A percentile compares a stretch with the other conserved stretches of the same genome.
phyloP scores from a whole-genome alignment of 2,329 filamentous ascomycete genomes.

The Colletotrichum lindemuthianum region DNA sequence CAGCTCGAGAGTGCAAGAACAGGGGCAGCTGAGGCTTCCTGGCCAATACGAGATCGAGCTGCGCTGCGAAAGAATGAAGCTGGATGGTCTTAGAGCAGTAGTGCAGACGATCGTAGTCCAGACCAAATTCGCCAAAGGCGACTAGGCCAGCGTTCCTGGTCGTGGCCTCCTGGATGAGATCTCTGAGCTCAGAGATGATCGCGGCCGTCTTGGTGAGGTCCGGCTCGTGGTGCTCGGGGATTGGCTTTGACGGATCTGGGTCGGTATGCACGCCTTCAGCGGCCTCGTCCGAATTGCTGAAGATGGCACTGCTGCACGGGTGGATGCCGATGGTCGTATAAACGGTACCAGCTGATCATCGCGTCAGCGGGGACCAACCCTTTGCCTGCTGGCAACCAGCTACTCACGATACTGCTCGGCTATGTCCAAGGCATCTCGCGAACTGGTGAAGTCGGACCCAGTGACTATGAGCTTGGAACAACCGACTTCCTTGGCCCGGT shows the following conservation, averaged over 20 bases:
- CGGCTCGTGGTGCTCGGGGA: conserved; percentile 58
- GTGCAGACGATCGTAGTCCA: conserved; percentile 94
- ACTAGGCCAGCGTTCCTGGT: conserved; percentile 62
- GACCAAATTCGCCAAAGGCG: conserved; percentile 93
- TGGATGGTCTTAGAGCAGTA: conserved; percentile 83
- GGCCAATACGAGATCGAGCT: conserved; percentile 79
- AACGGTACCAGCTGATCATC: conserved; percentile 73
- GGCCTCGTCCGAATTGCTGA: conserved; percentile 65
- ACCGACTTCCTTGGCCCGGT: conserved; percentile 79
- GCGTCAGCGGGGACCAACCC: conserved; percentile 29
- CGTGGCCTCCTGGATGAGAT: conserved; percentile 70
- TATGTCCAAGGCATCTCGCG: conserved; percentile 77
- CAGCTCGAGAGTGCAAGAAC: conserved; percentile 92
- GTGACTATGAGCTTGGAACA: conserved; percentile 94
- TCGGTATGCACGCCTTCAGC: conserved; percentile 62
- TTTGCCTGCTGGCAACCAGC: neutral
- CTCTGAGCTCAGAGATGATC: conserved; percentile 69
- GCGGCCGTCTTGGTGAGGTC: conserved; percentile 55
- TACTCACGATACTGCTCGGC: conserved; percentile 77
- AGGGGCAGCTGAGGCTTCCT: conserved; percentile 81
- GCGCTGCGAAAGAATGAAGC: conserved; percentile 83
- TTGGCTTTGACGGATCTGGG: conserved; percentile 58
- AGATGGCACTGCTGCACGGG: conserved; percentile 85
- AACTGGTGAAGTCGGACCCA: conserved; percentile 85
- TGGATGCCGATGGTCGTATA: conserved; percentile 95